Percentiles rank a stretch among this genome's conserved stretches.
These are phyloP conservation scores for Fusarium pseudograminearum DNA, from an alignment of 2,329 filamentous ascomycete genomes.

Conservation along the genomic window DNA sequence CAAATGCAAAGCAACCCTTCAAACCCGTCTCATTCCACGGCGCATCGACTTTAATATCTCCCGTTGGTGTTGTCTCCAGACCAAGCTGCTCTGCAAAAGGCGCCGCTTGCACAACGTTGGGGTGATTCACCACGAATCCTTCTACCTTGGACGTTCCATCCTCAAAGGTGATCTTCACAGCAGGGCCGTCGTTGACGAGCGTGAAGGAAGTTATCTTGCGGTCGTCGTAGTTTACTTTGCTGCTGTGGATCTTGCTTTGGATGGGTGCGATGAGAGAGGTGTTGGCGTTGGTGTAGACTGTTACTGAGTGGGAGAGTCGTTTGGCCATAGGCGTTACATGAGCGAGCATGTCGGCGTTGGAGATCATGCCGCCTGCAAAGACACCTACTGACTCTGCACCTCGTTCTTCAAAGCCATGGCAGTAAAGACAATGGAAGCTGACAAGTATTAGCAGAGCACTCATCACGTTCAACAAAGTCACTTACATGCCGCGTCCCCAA, in stretches of 20 bases:
- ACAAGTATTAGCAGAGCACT: conserved; percentile 1
- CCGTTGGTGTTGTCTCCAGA: conserved; percentile 56
- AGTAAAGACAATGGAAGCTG: conserved; percentile 69
- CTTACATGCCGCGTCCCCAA: conserved; percentile 65
- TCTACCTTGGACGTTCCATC: conserved; percentile 55
- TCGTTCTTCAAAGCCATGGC: conserved; percentile 69
- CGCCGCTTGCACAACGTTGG: conserved; percentile 54
- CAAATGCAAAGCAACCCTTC: conserved; percentile 65
- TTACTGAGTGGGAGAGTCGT: conserved; percentile 58
- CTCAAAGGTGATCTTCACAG: conserved; percentile 55
- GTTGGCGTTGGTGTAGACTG: conserved; percentile 64
- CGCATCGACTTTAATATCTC: conserved; percentile 57
- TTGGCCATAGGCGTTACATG: conserved; percentile 59
- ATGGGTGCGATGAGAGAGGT: conserved; percentile 49
- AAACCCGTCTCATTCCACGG: conserved; percentile 64
- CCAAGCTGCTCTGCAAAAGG: conserved; percentile 58
- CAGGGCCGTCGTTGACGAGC: conserved; percentile 45
- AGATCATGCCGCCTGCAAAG: conserved; percentile 56
- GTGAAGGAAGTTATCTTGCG: conserved; percentile 49
- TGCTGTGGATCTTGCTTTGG: conserved; percentile 46
- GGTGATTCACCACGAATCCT: conserved; percentile 57
- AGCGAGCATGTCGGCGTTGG: conserved; percentile 49
- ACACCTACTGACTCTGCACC: conserved; percentile 60
- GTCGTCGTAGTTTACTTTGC: conserved; percentile 55
- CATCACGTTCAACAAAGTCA: background rate